Conservation (phyloP, 2,329 filamentous ascomycete genomes). For the Geosmithia putterillii region DNA sequence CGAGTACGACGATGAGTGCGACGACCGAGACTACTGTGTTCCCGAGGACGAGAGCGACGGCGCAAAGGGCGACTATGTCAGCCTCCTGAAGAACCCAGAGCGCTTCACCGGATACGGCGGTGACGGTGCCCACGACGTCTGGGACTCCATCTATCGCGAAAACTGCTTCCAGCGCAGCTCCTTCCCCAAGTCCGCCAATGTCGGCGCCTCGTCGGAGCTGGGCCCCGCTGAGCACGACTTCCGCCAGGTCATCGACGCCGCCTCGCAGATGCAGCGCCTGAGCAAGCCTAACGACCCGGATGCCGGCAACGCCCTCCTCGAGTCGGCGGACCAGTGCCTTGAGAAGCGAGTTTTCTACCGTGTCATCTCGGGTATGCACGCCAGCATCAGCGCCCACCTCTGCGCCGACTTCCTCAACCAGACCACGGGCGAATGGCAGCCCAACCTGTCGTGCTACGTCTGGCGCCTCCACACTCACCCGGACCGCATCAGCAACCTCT, state of each 20-base stretch:
- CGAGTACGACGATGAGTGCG: conserved; percentile 94
- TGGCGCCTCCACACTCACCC: conserved; percentile 72
- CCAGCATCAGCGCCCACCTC: conserved; percentile 89
- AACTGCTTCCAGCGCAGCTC: conserved; percentile 79
- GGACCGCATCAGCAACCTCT: conserved; percentile 90
- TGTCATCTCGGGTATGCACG: conserved; percentile 94
- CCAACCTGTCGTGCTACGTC: conserved; percentile 83
- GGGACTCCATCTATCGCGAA: conserved; percentile 93
- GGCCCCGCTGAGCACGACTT: conserved; percentile 48
- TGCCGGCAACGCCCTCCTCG: conserved; percentile 24
- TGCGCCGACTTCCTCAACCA: conserved; percentile 97
- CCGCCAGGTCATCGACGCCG: conserved; percentile 46
- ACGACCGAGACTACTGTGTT: conserved; percentile 92
- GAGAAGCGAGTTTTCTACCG: conserved; percentile 99
- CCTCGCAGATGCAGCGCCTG: conserved; percentile 38
- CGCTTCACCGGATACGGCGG: conserved; percentile 91
- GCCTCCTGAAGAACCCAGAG: conserved; percentile 84
- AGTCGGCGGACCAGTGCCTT: conserved; percentile 81
- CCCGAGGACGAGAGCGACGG: conserved; percentile 83
- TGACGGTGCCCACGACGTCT: conserved; percentile 74
- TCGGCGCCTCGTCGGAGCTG: conserved; percentile 30
- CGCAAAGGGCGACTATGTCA: conserved; percentile 92
- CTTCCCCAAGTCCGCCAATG: conserved; percentile 44
- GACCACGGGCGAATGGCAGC: conserved; percentile 83
- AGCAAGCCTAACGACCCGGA: conserved; percentile 34